Conservation (phyloP, 2,329 filamentous ascomycete genomes). For the Botrytis pseudocinerea region DNA sequence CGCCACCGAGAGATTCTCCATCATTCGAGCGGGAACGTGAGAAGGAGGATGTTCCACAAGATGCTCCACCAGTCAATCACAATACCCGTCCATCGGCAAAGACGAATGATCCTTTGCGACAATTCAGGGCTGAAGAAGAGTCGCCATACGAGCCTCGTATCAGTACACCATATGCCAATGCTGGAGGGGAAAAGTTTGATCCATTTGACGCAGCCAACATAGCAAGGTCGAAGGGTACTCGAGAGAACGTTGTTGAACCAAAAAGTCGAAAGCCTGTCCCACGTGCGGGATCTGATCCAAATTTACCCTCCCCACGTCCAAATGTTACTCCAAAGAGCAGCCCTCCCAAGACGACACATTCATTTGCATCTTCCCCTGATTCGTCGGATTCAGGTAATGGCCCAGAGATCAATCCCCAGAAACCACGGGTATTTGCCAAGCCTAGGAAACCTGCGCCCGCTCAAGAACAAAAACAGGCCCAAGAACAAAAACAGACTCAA, state of each 20-base stretch:
- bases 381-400: constrained; percentile 25
- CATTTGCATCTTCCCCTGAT: constrained; percentile 20
- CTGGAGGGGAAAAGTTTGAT: constrained; percentile 60
- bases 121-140: constrained; percentile 43
- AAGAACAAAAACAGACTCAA: constrained; percentile 15
- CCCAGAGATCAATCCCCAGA: constrained; percentile 18
- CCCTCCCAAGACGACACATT: constrained; percentile 11
- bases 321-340: constrained; percentile 26
- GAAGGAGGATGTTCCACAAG: constrained; percentile 11
- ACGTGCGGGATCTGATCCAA: constrained; percentile 37
- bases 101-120: constrained; percentile 47
- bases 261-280: constrained; percentile 27
- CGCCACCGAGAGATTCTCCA: constrained; percentile 31
- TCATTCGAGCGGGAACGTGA: constrained; percentile 12
- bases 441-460: constrained; percentile 18
- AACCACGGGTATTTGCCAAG: constrained; percentile 24
- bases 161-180: constrained; percentile 57
- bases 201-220: constrained; percentile 50
- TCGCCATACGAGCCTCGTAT: constrained; percentile 51
- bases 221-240: constrained; percentile 39
- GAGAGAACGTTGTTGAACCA: constrained; percentile 24
- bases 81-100: constrained; percentile 26
- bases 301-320: constrained; percentile 31
- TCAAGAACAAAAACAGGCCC: constrained; percentile 16
- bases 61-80: constrained; percentile 14